A percentile compares a stretch with the other conserved stretches of the same genome.
Evolutionary conservation across 805 yeast species (phyloP).

Genomic region (Saturnispora saitoi): DNA sequence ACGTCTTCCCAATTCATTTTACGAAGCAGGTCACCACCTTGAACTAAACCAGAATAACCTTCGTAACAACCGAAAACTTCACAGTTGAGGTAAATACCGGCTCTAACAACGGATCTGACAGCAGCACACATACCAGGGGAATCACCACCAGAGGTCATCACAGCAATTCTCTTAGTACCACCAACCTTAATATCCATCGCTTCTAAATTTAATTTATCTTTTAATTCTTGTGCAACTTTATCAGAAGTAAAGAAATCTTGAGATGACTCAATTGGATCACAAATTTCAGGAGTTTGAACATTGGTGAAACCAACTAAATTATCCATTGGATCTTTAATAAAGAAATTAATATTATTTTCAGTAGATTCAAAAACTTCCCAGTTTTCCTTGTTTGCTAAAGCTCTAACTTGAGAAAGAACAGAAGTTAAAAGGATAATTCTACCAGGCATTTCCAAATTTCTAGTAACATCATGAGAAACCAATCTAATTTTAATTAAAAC

Average conservation of each 20-base stretch:
- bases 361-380: conserved; percentile 15
- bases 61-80: conserved; percentile 88
- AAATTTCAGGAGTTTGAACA: conserved; percentile 19
- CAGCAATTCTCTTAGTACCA: conserved; percentile 49
- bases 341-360: conserved; percentile 20
- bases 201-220: not conserved
- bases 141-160: conserved; percentile 98
- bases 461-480: conserved; percentile 29
- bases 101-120: conserved; percentile 90
- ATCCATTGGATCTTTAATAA: conserved; percentile 58
- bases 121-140: conserved; percentile 98
- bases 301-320: conserved; percentile 48
- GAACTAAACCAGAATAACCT: conserved; percentile 89
- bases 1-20: conserved; percentile 91
- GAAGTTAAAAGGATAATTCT: conserved; percentile 35
- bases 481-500: conserved; percentile 41
- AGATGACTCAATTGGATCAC: conserved; percentile 1
- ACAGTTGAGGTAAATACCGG: conserved; percentile 82
- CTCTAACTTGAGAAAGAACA: conserved; percentile 25
- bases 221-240: not conserved
- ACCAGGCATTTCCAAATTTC: conserved; percentile 28
- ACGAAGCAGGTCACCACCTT: conserved; percentile 69
- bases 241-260: conserved; percentile 12
- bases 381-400: conserved; percentile 16
- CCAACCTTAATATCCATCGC: not conserved